These are phyloP conservation scores for Herpetomonas samuelpessoai DNA, from an alignment of 208 protist genomes.

Conservation along the genomic window DNA sequence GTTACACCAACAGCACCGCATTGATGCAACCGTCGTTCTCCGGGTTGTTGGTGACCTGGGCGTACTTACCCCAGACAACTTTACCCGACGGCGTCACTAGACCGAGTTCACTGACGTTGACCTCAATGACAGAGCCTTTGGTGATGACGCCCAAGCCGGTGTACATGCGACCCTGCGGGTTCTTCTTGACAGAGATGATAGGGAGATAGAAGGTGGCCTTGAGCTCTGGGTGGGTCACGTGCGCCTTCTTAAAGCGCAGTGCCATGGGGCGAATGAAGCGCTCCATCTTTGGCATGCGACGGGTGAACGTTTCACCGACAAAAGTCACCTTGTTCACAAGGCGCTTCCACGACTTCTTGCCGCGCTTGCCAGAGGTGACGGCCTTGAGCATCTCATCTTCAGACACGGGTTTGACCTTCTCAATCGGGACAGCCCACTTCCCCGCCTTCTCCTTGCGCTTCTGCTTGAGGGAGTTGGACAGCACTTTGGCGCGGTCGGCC, in stretches of 20 bases:
- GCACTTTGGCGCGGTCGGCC: constrained; percentile 96
- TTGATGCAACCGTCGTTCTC: constrained; percentile 99
- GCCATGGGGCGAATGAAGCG: constrained; percentile 99
- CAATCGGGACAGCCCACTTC: constrained; percentile 99
- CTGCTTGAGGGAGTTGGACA: constrained; percentile 99
- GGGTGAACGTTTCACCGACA: constrained; percentile 99
- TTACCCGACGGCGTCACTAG: constrained; percentile 99
- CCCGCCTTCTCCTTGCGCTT: constrained; percentile 99
- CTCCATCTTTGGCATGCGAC: constrained; percentile 99
- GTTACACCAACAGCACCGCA: constrained; percentile 99
- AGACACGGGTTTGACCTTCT: constrained; percentile 97
- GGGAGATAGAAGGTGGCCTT: constrained; percentile 99
- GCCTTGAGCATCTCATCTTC: constrained; percentile 99
- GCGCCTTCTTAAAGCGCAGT: constrained; percentile 98
- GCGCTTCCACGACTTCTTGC: constrained; percentile 99
- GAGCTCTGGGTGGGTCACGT: constrained; percentile 99
- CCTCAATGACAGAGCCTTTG: constrained; percentile 99
- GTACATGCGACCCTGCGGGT: constrained; percentile 98
- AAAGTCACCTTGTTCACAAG: constrained; percentile 99
- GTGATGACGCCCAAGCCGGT: constrained; percentile 99
- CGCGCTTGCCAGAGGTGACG: constrained; percentile 93
- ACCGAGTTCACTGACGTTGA: constrained; percentile 99
- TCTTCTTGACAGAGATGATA: constrained; percentile 99
- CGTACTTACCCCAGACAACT: constrained; percentile 98
- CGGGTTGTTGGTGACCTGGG: constrained; percentile 99